Conservation (phyloP, 306 rosid genomes). For the Sindora glabra region DNA sequence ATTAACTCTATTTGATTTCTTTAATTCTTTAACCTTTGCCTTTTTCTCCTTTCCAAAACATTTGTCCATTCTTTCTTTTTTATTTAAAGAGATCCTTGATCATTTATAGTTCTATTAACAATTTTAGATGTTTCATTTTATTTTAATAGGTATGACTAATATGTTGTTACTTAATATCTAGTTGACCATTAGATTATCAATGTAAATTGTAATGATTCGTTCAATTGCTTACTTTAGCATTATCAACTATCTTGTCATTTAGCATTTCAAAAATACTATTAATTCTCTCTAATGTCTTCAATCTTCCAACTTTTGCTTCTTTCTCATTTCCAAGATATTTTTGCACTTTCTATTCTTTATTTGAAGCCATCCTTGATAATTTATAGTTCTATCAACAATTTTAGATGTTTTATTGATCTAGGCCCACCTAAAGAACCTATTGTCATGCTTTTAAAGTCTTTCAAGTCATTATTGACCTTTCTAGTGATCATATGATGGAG, state of each 20-base stretch:
- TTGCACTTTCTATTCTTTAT: slow-evolving; percentile 82
- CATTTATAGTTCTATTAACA: too few species aligned
- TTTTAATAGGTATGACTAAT: too few species aligned
- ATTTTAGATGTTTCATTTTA: too few species aligned
- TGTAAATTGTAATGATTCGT: too few species aligned
- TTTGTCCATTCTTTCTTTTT: too few species aligned
- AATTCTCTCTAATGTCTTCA: slow-evolving; percentile 5
- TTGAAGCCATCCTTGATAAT: slow-evolving; percentile 96
- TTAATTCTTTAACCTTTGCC: too few species aligned
- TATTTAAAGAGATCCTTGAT: too few species aligned
- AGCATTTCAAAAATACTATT: too few species aligned
- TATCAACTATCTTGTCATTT: too few species aligned
- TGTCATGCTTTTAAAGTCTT: slow-evolving; percentile 63
- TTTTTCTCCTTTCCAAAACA: slow-evolving; percentile 43
- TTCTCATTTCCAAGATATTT: slow-evolving; percentile 59
- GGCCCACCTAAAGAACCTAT: slow-evolving; percentile 43
- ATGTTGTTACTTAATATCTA: too few species aligned
- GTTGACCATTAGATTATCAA: too few species aligned
- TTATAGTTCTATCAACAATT: slow-evolving; percentile 55
- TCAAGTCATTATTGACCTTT: slow-evolving; percentile 55
- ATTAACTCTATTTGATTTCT: slow-evolving; percentile 27
- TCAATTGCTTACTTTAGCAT: too few species aligned
- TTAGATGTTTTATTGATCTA: slow-evolving; percentile 55
- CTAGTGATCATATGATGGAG: slow-evolving; percentile 18
- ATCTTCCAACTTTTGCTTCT: slow-evolving; percentile 59